phyloP scores from a whole-genome alignment of 257 asterid species.

The Coffea canephora region DNA sequence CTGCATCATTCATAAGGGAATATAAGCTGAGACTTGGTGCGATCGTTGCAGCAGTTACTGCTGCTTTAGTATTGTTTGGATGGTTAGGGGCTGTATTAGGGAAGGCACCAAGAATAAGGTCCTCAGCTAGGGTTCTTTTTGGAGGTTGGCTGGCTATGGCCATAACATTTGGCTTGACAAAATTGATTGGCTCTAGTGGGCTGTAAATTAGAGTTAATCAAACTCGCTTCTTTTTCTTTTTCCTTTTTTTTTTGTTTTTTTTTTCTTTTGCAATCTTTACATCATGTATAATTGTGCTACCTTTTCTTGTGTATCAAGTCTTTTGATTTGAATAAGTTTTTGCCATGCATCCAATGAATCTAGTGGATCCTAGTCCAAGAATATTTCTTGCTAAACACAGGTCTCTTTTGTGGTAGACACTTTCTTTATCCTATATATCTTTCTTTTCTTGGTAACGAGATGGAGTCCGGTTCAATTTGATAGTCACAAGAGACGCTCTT shows the following conservation, averaged over 20 bases:
- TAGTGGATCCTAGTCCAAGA: not conserved
- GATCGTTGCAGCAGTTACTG: slow-evolving; percentile 56
- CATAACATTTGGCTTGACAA: slow-evolving; percentile 71
- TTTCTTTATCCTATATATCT: not conserved
- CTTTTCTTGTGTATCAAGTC: not conserved
- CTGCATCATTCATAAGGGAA: slow-evolving; percentile 64
- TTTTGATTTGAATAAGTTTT: not conserved
- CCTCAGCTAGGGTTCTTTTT: slow-evolving; percentile 58
- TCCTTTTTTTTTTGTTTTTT: not conserved
- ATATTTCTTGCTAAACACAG: not conserved
- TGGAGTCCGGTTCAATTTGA: not conserved
- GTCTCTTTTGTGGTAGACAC: not conserved
- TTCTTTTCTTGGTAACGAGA: not conserved
- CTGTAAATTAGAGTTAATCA: slow-evolving; percentile 18
- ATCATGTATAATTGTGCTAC: not conserved
- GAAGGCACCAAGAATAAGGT: slow-evolving; percentile 47
- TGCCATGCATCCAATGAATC: not conserved
- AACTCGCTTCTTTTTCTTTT: not conserved
- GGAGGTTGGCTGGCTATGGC: slow-evolving; percentile 97
- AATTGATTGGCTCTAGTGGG: slow-evolving; percentile 61
- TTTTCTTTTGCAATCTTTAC: not conserved
- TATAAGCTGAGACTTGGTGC: slow-evolving; percentile 59
- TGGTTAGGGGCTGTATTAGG: slow-evolving; percentile 73
- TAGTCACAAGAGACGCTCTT: not conserved
- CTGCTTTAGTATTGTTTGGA: slow-evolving; percentile 65